Conservation (phyloP, 352 stramenopile genomes). For the Phytopythium aichiense region DNA sequence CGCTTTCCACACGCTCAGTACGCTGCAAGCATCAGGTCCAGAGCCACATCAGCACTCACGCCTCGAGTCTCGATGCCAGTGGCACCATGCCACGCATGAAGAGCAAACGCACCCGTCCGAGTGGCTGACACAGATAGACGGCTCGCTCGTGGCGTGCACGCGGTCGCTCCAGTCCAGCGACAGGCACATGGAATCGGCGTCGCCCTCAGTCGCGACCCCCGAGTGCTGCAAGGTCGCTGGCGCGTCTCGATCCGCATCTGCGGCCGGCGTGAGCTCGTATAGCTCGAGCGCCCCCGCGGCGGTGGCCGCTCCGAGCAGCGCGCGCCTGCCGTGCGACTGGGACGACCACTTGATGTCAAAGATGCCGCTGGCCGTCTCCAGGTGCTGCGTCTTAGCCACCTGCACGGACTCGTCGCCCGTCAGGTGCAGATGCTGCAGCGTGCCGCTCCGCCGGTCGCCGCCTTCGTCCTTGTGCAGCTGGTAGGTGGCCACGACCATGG, state of each 20-base stretch:
- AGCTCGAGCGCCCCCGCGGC: conserved; percentile 64
- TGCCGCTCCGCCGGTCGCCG: conserved; percentile 51
- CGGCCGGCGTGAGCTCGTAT: conserved; percentile 29
- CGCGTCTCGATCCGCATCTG: background rate
- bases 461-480: conserved; percentile 60
- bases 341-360: conserved; percentile 85
- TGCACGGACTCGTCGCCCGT: conserved; percentile 23
- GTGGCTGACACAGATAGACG: conserved; percentile 74
- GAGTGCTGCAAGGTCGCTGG: conserved; percentile 24
- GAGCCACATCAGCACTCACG: background rate
- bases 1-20: conserved; percentile 53
- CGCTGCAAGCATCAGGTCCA: conserved; percentile 13
- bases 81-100: conserved; percentile 2
- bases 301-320: conserved; percentile 58
- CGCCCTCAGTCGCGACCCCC: conserved; percentile 27
- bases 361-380: conserved; percentile 52
- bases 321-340: conserved; percentile 41
- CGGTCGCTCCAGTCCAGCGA: conserved; percentile 86
- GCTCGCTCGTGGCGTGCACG: conserved; percentile 35
- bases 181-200: conserved; percentile 62
- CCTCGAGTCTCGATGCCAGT: background rate
- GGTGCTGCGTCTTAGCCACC: conserved; percentile 42
- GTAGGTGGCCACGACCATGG: conserved; percentile 76
- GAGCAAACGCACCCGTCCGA: conserved; percentile 56
- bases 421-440: conserved; percentile 63